Evolutionary conservation across 306 rosid genomes (phyloP).

Genomic region (Casuarina cunninghamiana): DNA sequence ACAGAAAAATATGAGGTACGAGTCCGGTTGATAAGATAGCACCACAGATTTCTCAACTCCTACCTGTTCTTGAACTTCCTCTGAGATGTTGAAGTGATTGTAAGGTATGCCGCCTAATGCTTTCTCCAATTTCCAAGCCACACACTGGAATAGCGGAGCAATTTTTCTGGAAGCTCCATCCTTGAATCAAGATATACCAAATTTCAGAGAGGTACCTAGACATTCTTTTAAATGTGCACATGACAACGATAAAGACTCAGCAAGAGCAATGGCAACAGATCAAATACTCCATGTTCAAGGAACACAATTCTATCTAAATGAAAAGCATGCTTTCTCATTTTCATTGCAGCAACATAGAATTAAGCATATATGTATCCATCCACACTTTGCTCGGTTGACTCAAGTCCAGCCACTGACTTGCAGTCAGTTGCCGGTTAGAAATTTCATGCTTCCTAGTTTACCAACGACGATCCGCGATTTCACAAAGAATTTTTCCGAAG

Average conservation of each 20-base stretch:
- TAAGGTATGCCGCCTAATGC: constrained; percentile 65
- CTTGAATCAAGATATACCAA: constrained; percentile 65
- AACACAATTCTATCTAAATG: constrained; percentile 1
- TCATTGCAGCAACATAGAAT: constrained; percentile 7
- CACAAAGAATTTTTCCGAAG: background rate
- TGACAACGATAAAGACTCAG: constrained; percentile 33
- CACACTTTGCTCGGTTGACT: background rate
- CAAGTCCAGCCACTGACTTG: background rate
- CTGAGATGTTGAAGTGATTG: constrained; percentile 71
- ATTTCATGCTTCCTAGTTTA: background rate
- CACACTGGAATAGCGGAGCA: constrained; percentile 72
- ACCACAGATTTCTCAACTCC: constrained; percentile 25
- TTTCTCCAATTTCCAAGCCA: constrained; percentile 87
- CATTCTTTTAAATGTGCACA: constrained; percentile 40
- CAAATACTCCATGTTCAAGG: constrained; percentile 17
- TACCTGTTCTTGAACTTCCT: constrained; percentile 97
- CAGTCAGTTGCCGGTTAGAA: background rate
- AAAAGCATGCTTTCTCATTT: background rate
- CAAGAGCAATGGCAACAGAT: constrained; percentile 27
- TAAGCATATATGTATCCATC: background rate
- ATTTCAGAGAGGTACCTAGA: constrained; percentile 53
- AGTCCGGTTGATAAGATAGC: constrained; percentile 5
- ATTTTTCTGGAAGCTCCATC: constrained; percentile 73
- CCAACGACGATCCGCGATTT: background rate
- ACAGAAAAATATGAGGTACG: constrained; percentile 9